Conservation (phyloP, 2,329 filamentous ascomycete species). For the Tolypocladium capitatum region DNA sequence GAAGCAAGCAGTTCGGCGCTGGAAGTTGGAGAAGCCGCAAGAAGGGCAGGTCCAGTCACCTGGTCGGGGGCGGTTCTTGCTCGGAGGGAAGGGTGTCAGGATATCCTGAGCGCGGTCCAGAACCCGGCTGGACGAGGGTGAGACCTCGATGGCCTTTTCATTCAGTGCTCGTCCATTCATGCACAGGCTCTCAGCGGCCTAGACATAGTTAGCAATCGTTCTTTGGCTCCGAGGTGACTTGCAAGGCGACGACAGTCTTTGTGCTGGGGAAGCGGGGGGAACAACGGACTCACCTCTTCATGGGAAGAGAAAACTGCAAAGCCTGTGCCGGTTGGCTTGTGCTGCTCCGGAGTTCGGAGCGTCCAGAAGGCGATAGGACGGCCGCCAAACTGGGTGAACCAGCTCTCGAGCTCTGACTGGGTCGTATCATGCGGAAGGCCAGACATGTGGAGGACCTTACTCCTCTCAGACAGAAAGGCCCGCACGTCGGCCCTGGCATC, state of each 20-base stretch:
- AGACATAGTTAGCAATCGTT: constrained; percentile 1
- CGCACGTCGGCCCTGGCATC: constrained; percentile 93
- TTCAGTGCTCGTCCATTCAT: constrained; percentile 98
- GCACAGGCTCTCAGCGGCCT: constrained; percentile 95
- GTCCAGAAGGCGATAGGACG: constrained; percentile 99
- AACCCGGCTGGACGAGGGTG: constrained; percentile 91
- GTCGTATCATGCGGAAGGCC: constrained; percentile 95
- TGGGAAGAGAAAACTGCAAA: constrained; percentile 98
- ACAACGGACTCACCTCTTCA: constrained; percentile 67
- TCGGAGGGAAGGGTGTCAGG: constrained; percentile 90
- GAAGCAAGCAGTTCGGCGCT: constrained; percentile 96
- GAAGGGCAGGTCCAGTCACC: constrained; percentile 99
- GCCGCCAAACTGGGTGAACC: constrained; percentile 98
- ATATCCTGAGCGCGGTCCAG: constrained; percentile 93
- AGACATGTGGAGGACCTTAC: constrained; percentile 97
- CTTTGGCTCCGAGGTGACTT: neutral
- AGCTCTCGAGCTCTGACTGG: constrained; percentile 95
- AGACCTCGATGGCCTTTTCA: constrained; percentile 98
- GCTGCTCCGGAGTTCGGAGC: constrained; percentile 89
- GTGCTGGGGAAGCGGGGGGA: neutral
- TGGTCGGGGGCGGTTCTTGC: constrained; percentile 93
- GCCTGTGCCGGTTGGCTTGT: constrained; percentile 97
- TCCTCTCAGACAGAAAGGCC: constrained; percentile 88
- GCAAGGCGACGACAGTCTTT: neutral
- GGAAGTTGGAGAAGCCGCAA: constrained; percentile 98